A percentile compares a stretch with the other conserved stretches of the same genome.
Evolutionary conservation across 2,329 filamentous ascomycete species (phyloP).

Genomic region (Sarocladium oryzae): DNA sequence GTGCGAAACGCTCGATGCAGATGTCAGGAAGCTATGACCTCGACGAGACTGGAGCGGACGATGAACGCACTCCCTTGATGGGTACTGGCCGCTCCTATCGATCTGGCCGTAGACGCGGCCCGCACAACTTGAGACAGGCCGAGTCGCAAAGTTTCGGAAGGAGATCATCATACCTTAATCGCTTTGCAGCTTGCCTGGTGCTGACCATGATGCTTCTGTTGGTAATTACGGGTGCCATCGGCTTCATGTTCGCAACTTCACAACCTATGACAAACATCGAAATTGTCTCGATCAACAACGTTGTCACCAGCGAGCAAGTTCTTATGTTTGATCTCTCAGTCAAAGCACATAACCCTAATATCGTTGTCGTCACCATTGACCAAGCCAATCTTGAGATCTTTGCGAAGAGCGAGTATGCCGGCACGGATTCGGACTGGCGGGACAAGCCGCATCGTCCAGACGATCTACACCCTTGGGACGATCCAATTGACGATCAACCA

Average conservation of each 20-base stretch:
- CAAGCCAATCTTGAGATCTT: constrained; percentile 89
- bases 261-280: constrained; percentile 76
- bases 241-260: constrained; percentile 86
- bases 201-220: constrained; percentile 76
- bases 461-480: constrained; percentile 22
- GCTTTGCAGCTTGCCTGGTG: constrained; percentile 80
- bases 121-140: constrained; percentile 57
- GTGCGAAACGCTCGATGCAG: constrained; percentile 46
- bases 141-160: constrained; percentile 66
- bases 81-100: constrained; percentile 43
- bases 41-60: constrained; percentile 75
- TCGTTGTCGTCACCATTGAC: constrained; percentile 79
- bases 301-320: constrained; percentile 89
- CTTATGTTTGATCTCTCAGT: constrained; percentile 91
- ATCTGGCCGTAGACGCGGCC: constrained; percentile 46
- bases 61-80: constrained; percentile 82
- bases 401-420: constrained; percentile 85
- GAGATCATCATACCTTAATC: constrained; percentile 57
- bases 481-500: constrained; percentile 32
- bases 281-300: constrained; percentile 76
- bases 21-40: constrained; percentile 66
- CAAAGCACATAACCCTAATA: constrained; percentile 84
- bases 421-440: constrained; percentile 59
- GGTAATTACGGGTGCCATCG: constrained; percentile 76
- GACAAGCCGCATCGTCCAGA: constrained; percentile 26